phyloP scores from a whole-genome alignment of 2,329 filamentous ascomycete genomes.

The Cladophialophora exuberans region DNA sequence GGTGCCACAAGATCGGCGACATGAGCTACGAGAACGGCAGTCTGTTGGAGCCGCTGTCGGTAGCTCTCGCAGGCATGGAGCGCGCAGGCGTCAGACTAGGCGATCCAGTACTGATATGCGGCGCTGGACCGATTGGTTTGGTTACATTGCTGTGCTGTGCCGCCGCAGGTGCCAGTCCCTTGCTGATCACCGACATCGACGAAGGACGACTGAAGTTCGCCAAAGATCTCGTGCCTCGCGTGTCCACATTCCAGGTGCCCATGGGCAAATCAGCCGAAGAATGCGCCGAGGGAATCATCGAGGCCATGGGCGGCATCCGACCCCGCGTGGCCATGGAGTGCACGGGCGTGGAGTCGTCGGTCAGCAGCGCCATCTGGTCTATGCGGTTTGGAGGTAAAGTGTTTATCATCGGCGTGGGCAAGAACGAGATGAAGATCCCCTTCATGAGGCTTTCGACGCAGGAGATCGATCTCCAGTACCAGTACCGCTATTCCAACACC shows the following conservation, averaged over 20 bases:
- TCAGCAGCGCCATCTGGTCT: slow-evolving; percentile 83
- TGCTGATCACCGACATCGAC: slow-evolving; percentile 95
- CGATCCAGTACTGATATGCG: slow-evolving; percentile 85
- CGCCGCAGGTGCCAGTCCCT: slow-evolving; percentile 84
- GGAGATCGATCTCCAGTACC: slow-evolving; percentile 93
- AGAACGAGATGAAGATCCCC: slow-evolving; percentile 91
- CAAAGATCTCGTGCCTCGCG: slow-evolving; percentile 76
- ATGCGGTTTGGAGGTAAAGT: slow-evolving; percentile 96
- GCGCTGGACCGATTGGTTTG: slow-evolving; percentile 90
- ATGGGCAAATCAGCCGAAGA: slow-evolving; percentile 62
- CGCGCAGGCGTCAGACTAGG: slow-evolving; percentile 79
- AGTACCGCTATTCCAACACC: slow-evolving; percentile 95
- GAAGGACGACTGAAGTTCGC: slow-evolving; percentile 83
- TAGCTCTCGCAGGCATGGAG: slow-evolving; percentile 86
- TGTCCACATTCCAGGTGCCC: slow-evolving; percentile 67
- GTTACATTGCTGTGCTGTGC: slow-evolving; percentile 82
- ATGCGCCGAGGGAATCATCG: slow-evolving; percentile 69
- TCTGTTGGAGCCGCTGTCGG: slow-evolving; percentile 85
- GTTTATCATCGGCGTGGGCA: slow-evolving; percentile 93
- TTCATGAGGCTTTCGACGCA: slow-evolving; percentile 91
- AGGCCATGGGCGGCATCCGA: slow-evolving; percentile 75
- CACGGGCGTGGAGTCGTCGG: slow-evolving; percentile 90
- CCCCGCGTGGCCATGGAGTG: slow-evolving; percentile 85
- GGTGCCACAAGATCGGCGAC: slow-evolving; percentile 94
- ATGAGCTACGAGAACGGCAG: slow-evolving; percentile 93